Evolutionary conservation across 495 filamentous ascomycete species (phyloP).

Genomic region (Tirmania nivea): DNA sequence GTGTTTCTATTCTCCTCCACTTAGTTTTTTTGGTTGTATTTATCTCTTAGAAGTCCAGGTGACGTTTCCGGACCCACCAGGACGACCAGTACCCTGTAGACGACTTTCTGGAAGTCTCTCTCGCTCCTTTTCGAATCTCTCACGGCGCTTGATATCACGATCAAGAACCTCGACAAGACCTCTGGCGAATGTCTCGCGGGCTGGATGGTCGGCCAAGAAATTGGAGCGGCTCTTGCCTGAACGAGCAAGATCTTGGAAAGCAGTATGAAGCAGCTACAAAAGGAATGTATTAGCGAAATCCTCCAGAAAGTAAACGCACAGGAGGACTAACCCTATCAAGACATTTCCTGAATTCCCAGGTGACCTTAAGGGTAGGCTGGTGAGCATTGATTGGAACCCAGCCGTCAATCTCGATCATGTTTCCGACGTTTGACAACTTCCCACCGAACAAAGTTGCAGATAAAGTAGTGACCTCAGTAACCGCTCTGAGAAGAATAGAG

Average conservation of each 20-base stretch:
- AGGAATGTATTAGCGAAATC: conserved; percentile 4
- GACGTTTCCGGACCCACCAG: background rate
- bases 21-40: background rate
- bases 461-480: conserved; percentile 26
- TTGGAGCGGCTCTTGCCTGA: background rate
- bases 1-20: background rate
- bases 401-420: conserved; percentile 25
- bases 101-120: background rate
- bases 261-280: conserved; percentile 15
- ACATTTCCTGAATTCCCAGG: conserved; percentile 26
- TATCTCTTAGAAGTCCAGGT: background rate
- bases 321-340: conserved; percentile 11
- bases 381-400: conserved; percentile 28
- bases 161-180: conserved; percentile 25
- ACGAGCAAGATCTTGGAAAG: conserved; percentile 17
- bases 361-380: conserved; percentile 20
- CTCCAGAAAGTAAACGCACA: background rate
- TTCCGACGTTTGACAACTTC: conserved; percentile 15
- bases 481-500: conserved; percentile 25
- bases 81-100: background rate
- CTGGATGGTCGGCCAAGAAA: conserved; percentile 24
- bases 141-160: background rate
- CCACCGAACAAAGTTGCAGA: conserved; percentile 31
- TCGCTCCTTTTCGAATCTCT: background rate
- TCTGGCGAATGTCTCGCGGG: conserved; percentile 21